Base-by-base conservation (phyloP, 495 filamentous ascomycete species). In the Daldinia concentrica region DNA sequence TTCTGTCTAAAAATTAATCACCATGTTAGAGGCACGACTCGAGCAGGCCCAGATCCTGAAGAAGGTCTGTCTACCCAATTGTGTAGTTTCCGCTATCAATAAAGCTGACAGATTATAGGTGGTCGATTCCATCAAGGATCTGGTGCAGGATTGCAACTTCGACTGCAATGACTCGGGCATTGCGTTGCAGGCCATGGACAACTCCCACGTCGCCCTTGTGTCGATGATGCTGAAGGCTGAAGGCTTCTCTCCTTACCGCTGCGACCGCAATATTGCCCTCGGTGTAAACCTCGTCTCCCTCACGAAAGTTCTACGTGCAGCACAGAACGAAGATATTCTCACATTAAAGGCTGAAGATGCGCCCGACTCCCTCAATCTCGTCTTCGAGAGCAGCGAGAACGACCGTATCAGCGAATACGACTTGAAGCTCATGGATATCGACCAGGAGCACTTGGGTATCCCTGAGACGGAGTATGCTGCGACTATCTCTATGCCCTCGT, bases 141-240 rank as follows among this genome's bases (percentile, higher is more conserved):
- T 99, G 29, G 95, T 99, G 57, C 95, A 98, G 83, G 95, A 98
- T 84, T 98, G 96, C 89, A 99, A 99, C 84, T 99, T 99, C 84
- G 95, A 99, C 85, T 99, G 96, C 91, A 99, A 98, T 91, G 95
- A 99, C 87, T 93, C 92, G 69, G 95, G 95, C 58, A 95, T 99
- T 80, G 94, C 94, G 58, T 91, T 99, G 30, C 95, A 99, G 84
- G 95, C 95, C 74, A 99, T 99, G 96, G 95, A 99, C 85, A 99
- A 97, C 87, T 97, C 94, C 64, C 95, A 99, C 84, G 95, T 99
- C 79, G 95, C 95, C 58, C 92, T 99, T 52, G 95, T 99, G 39
- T 97, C 95, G 64, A 98, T 99, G 96, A 88, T 97, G 86, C 91
- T 99, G 78, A 95, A 94, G 83, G 90, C 94, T 36, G 95, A 98